Evolutionary conservation across 2,329 filamentous ascomycete species (phyloP).

Genomic region (Chrysosporium keratinophilum): DNA sequence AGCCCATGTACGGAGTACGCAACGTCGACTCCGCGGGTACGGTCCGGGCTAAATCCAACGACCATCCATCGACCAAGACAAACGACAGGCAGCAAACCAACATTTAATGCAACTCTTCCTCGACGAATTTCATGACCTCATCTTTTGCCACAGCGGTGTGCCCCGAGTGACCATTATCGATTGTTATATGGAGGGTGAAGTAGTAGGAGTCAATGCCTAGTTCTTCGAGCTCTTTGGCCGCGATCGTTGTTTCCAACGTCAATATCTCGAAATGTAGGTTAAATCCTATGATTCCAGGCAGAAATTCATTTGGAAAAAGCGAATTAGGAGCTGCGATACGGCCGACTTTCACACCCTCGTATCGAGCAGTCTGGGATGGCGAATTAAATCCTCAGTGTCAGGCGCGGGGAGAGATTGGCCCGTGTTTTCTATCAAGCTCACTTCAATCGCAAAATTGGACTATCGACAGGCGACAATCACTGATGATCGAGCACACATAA

Average conservation of each 20-base stretch:
- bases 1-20: too few species aligned
- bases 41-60: too few species aligned
- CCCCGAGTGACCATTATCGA: slow-evolving; percentile 42
- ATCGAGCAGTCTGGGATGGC: slow-evolving; percentile 22
- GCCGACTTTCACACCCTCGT: slow-evolving; percentile 36
- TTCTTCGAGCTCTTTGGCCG: slow-evolving; percentile 37
- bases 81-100: too few species aligned
- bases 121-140: slow-evolving; percentile 32
- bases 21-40: too few species aligned
- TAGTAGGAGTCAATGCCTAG: slow-evolving; percentile 38
- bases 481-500: too few species aligned
- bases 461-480: too few species aligned
- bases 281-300: slow-evolving; percentile 44
- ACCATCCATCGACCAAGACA: too few species aligned
- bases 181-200: slow-evolving; percentile 43
- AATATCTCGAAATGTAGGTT: slow-evolving; percentile 42
- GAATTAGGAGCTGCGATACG: slow-evolving; percentile 40
- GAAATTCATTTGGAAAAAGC: slow-evolving; percentile 40
- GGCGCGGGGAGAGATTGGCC: slow-evolving; percentile 26
- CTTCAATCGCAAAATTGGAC: too few species aligned
- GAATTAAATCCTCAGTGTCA: slow-evolving; percentile 24
- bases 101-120: too few species aligned
- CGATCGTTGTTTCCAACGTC: slow-evolving; percentile 32
- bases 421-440: slow-evolving; percentile 26
- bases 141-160: slow-evolving; percentile 41